Evolutionary conservation across 495 filamentous ascomycete species (phyloP), one percentile per base, ranked within the genome.

Genomic region (Tuber magnatum): DNA sequence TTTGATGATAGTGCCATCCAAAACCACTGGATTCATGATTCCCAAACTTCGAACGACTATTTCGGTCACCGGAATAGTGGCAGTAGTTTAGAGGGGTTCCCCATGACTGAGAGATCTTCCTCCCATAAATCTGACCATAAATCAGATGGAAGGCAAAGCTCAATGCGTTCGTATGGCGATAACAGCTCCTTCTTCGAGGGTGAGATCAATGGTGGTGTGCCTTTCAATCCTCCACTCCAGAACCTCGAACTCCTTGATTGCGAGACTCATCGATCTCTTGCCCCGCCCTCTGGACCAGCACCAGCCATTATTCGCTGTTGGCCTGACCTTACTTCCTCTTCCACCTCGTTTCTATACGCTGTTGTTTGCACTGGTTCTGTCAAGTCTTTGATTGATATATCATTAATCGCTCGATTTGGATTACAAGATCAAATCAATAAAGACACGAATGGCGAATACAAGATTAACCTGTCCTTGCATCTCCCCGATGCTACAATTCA

Each of bases 61-160:
- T 89, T 92, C 81, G 88, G 92, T 69, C 92, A 91, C 16, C 85
- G 90, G 69, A 87, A 95, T 46, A 92, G 91, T 22, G 88, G 91
- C 28, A 97, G 93, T 83, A 90, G 92, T 24, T 85, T 97, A 82
- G 92, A 92, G 69, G 91, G 90, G 68, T 92, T 93, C 84, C 88
- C 91, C 38, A 88, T 96, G 87, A 93, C 90, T 81, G 95, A 99
- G 84, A 90, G 95, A 20, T 92, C 93, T 22, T 86, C 91, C 12
- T 99, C 95, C 38, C 94, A 97, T 85, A 97, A 95, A 80, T 98
- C 95, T 2, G 96, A 98, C 82, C 93, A 97, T 85, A 96, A 94
- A 80, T 98, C 95, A 1, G 96, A 98, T 81, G 95, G 96, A n/a
- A 87, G 94, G 72, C 92, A 94, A 83, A 98, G 95, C 28, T 82